Conservation (phyloP, 2,329 filamentous ascomycete species). For the Aspergillus intermedius region DNA sequence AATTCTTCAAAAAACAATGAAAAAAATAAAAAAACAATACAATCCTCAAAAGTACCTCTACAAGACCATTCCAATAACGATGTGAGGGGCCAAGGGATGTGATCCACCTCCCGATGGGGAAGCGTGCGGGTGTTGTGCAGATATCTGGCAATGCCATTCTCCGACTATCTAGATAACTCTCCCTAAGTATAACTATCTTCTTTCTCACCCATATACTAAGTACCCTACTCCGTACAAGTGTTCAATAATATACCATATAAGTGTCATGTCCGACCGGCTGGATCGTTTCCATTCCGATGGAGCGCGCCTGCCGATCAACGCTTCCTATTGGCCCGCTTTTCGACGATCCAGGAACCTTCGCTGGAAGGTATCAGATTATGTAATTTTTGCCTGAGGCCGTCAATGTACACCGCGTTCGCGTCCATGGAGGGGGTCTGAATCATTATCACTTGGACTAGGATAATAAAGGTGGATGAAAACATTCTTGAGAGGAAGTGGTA, state of each 20-base stretch:
- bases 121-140: not conserved
- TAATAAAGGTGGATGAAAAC: too few relatives aligned
- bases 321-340: not conserved
- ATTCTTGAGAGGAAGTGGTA: too few relatives aligned
- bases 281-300: not conserved
- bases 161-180: not conserved
- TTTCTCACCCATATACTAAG: not conserved
- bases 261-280: not conserved
- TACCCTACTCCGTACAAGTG: not conserved
- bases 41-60: not conserved
- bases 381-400: constrained; percentile 5
- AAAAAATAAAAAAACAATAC: too few relatives aligned
- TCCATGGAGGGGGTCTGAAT: too few relatives aligned
- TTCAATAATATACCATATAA: not conserved
- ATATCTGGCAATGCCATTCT: not conserved
- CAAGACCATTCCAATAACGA: not conserved
- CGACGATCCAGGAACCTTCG: not conserved
- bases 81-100: not conserved
- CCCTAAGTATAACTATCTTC: not conserved
- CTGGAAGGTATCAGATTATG: too few relatives aligned
- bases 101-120: not conserved
- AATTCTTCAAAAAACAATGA: too few relatives aligned
- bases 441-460: too few relatives aligned
- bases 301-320: not conserved
- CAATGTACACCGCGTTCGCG: too few relatives aligned